Evolutionary conservation across 2,329 filamentous ascomycete species (phyloP).

Genomic region (Myriosclerotinia curreyana): DNA sequence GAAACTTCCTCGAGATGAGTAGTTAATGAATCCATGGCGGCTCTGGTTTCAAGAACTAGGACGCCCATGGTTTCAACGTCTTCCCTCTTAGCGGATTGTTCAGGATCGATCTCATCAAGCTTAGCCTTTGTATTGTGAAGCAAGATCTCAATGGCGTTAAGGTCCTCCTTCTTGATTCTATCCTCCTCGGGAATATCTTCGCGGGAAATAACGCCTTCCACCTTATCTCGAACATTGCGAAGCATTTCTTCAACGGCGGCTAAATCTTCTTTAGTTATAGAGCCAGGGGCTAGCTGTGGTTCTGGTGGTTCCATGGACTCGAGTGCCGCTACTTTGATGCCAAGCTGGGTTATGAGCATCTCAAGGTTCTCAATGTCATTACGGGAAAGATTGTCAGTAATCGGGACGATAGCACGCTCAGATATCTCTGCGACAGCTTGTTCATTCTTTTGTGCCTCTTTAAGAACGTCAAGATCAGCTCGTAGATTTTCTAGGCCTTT

Average conservation of each 20-base stretch:
- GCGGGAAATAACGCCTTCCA: conserved; percentile 51
- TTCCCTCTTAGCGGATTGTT: conserved; percentile 65
- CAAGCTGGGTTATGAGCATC: conserved; percentile 74
- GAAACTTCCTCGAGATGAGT: conserved; percentile 67
- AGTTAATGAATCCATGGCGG: conserved; percentile 64
- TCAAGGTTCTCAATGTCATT: conserved; percentile 86
- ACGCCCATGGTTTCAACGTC: conserved; percentile 53
- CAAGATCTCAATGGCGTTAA: conserved; percentile 85
- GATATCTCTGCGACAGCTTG: conserved; percentile 51
- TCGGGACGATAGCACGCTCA: conserved; percentile 48
- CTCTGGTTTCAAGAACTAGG: conserved; percentile 71
- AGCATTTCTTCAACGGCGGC: conserved; percentile 53
- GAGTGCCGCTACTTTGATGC: conserved; percentile 79
- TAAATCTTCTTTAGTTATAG: conserved; percentile 53
- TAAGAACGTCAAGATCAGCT: conserved; percentile 73
- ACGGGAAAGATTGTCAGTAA: conserved; percentile 56
- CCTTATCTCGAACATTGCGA: conserved; percentile 54
- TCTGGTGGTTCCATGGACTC: conserved; percentile 52
- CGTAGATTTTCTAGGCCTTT: conserved; percentile 74
- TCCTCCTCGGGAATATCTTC: conserved; percentile 43
- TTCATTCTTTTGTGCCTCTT: conserved; percentile 49
- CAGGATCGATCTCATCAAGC: conserved; percentile 77
- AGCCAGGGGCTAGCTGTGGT: conserved; percentile 43
- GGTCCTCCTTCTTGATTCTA: conserved; percentile 73
- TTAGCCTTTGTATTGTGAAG: conserved; percentile 85